Conservation (phyloP, 306 rosid genomes). For the Begonia peltatifolia region DNA sequence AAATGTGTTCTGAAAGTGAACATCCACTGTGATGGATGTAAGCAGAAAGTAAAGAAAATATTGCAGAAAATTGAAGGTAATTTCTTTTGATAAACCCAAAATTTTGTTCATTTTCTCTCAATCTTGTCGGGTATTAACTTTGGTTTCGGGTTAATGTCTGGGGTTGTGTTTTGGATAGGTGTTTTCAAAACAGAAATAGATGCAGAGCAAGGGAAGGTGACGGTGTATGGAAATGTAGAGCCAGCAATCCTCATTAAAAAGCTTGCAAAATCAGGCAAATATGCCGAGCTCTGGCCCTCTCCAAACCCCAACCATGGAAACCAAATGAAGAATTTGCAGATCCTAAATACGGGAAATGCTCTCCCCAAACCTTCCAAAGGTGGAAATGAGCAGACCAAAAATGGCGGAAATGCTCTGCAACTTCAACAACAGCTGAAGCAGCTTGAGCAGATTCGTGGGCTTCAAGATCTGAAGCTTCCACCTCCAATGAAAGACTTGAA, state of each 20-base stretch:
- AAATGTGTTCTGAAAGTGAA: slow-evolving; percentile 95
- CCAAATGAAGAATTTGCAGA: slow-evolving; percentile 64
- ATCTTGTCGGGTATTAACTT: not conserved
- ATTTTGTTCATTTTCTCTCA: not conserved
- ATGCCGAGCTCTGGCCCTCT: slow-evolving; percentile 78
- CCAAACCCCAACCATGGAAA: slow-evolving; percentile 32
- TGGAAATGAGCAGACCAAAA: slow-evolving; percentile 21
- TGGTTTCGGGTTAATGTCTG: not conserved
- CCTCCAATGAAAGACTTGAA: slow-evolving; percentile 47
- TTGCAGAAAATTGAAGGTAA: slow-evolving; percentile 83
- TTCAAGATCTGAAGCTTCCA: slow-evolving; percentile 52
- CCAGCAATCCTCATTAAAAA: slow-evolving; percentile 65
- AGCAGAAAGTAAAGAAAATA: slow-evolving; percentile 88
- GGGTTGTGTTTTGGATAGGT: slow-evolving; percentile 20
- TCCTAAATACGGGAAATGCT: slow-evolving; percentile 22
- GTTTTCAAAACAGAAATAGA: slow-evolving; percentile 77
- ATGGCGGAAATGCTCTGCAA: slow-evolving; percentile 33
- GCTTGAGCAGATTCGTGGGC: slow-evolving; percentile 62
- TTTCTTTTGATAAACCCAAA: not conserved
- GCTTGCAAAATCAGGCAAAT: slow-evolving; percentile 84
- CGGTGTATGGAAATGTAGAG: slow-evolving; percentile 82
- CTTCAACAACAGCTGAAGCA: slow-evolving; percentile 29
- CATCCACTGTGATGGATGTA: slow-evolving; percentile 96
- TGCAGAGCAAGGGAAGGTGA: slow-evolving; percentile 85
- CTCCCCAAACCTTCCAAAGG: slow-evolving; percentile 15